Evolutionary conservation across 2,329 filamentous ascomycete species (phyloP).

Genomic region (Beauveria rudraprayagi): DNA sequence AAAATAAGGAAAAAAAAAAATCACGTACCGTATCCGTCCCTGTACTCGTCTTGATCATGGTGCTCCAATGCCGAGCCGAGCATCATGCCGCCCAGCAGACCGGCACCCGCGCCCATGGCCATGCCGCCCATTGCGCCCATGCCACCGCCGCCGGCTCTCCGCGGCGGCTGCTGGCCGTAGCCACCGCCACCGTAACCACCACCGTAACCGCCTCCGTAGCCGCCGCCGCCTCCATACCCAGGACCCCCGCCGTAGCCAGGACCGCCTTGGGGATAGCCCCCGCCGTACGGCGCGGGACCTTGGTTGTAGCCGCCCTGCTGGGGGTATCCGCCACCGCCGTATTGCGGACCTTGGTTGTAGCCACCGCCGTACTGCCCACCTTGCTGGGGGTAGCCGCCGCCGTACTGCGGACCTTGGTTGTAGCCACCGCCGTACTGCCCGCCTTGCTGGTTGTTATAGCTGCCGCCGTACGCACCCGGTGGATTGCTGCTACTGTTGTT

Average conservation of each 20-base stretch:
- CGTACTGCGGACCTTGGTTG: not conserved
- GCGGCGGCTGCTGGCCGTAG: conserved; percentile 32
- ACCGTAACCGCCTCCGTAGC: conserved; percentile 25
- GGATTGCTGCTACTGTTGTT: conserved; percentile 14
- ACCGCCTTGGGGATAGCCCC: conserved; percentile 15
- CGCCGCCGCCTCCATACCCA: conserved; percentile 25
- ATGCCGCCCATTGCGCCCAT: conserved; percentile 28
- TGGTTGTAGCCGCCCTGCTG: conserved; percentile 22
- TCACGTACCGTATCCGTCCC: conserved; percentile 34
- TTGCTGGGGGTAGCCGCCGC: conserved; percentile 19
- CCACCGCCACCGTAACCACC: conserved; percentile 14
- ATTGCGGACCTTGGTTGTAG: conserved; percentile 13
- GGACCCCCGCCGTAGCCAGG: conserved; percentile 25
- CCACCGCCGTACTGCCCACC: conserved; percentile 19
- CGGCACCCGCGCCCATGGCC: conserved; percentile 69
- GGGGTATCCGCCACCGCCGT: conserved; percentile 21
- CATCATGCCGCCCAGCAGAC: conserved; percentile 69
- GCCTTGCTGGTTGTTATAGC: conserved; percentile 24
- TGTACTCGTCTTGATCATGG: conserved; percentile 48
- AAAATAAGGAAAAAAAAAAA: too few species aligned
- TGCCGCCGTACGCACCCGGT: conserved; percentile 7
- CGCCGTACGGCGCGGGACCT: conserved; percentile 20
- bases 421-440: conserved; percentile 15
- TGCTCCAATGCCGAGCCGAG: conserved; percentile 61
- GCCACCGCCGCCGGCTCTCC: conserved; percentile 35